Evolutionary conservation across 2,329 filamentous ascomycete species (phyloP).

Genomic region (Paraphaeosphaeria sporulosa): DNA sequence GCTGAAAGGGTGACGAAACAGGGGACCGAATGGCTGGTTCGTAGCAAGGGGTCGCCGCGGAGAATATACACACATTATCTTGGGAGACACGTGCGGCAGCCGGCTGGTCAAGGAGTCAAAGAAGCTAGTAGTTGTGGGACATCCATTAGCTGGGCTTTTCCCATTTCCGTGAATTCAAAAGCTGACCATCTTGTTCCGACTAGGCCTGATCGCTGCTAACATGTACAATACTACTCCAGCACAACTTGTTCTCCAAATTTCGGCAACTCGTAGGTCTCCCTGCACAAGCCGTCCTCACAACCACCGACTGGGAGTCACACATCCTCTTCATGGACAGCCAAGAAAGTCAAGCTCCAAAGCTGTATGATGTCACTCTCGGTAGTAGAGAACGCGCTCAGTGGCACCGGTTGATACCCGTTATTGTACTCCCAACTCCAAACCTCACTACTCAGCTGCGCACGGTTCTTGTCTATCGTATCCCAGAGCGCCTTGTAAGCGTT

Average conservation of each 20-base stretch:
- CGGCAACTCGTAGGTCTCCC: background rate
- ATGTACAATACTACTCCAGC: background rate
- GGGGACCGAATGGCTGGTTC: too few relatives aligned
- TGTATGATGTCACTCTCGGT: constrained; percentile 63
- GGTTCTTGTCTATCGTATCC: constrained; percentile 67
- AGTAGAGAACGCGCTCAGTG: constrained; percentile 61
- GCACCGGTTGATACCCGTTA: constrained; percentile 58
- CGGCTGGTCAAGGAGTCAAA: too few relatives aligned
- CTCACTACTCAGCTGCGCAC: constrained; percentile 61
- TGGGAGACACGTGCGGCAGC: too few relatives aligned
- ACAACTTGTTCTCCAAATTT: background rate
- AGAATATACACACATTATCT: too few relatives aligned
- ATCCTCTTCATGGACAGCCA: constrained; percentile 59
- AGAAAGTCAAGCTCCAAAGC: constrained; percentile 66
- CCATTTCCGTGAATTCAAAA: too few relatives aligned
- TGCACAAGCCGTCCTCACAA: background rate
- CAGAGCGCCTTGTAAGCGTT: constrained; percentile 67
- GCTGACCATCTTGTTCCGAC: too few relatives aligned
- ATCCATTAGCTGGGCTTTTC: too few relatives aligned
- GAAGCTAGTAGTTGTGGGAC: too few relatives aligned
- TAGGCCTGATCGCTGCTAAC: too few relatives aligned
- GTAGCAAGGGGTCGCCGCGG: too few relatives aligned
- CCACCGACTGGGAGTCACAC: background rate
- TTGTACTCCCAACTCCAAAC: constrained; percentile 70
- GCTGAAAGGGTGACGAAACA: too few relatives aligned